These are phyloP conservation scores for Teunomyces kruisii DNA, from an alignment of 805 yeast species.

Conservation along the genomic window DNA sequence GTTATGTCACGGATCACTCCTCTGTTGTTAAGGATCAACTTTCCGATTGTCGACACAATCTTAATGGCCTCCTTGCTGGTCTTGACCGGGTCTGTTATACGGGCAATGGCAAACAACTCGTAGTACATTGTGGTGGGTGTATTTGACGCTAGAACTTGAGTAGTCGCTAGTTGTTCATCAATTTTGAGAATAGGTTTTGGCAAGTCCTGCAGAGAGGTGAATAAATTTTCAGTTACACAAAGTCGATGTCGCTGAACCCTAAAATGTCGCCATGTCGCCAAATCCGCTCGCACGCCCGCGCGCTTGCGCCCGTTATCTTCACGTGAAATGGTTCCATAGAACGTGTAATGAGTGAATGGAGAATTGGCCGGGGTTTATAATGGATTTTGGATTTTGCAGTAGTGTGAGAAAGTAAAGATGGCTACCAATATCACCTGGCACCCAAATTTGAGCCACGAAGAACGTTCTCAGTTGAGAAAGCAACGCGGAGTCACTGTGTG, in stretches of 20 bases:
- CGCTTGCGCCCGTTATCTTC: conserved; percentile 2
- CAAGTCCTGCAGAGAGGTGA: neutral
- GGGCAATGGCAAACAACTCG: conserved; percentile 87
- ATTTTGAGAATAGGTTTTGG: neutral
- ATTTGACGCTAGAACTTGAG: neutral
- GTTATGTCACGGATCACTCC: conserved; percentile 88
- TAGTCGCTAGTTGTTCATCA: neutral
- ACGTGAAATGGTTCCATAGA: conserved; percentile 3
- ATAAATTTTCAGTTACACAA: conserved; percentile 2
- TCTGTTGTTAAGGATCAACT: conserved; percentile 78
- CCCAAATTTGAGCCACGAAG: conserved; percentile 78
- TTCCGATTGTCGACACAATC: conserved; percentile 69
- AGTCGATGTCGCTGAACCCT: neutral
- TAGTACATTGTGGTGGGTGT: conserved; percentile 63
- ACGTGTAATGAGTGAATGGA: conserved; percentile 1
- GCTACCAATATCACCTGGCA: conserved; percentile 98
- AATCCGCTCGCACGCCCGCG: too few relatives aligned
- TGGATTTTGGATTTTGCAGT: neutral
- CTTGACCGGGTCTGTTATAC: conserved; percentile 61
- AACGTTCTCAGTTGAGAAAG: conserved; percentile 67
- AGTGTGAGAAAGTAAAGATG: conserved; percentile 43
- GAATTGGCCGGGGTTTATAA: neutral
- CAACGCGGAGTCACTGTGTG: conserved; percentile 91
- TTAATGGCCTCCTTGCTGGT: conserved; percentile 41
- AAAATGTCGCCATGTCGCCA: too few relatives aligned